Base-by-base conservation (phyloP, 176 grass and related monocot genomes). In the Lolium multiflorum region DNA sequence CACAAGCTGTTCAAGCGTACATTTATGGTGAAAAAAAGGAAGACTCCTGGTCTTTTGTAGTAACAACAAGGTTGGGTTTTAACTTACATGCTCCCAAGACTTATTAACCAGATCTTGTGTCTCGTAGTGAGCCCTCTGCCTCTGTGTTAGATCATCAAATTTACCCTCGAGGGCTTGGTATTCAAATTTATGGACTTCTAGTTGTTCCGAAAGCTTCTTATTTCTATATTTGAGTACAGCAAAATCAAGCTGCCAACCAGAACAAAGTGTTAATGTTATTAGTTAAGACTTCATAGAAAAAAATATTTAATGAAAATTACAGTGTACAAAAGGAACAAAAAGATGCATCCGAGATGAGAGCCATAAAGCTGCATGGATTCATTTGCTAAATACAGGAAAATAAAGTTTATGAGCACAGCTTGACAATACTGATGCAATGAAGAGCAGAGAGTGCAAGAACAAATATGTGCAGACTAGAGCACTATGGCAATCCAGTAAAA, bases 201-300 rank as follows among this genome's bases (percentile, higher is more conserved):
- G 58, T 87, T 99, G 92, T 80, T 96, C 94, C 67, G 46, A 52
- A 87, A 97, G 92, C 55, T 99, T 99, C 89, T 94, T 84, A 70
- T 99, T 99, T 92, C 88, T 97, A 83, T 93, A 99, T 88, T 94
- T 89, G 39, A 97, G 85, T 83, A 98, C 90, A 92, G 87, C 74
- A 84, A 93, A 90, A 91, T 91, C 92, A 79, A 96, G 90, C 90
- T 97, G 89, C 62, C 41, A 93, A 81, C 35, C 69, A 62, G 54
- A 76, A 44, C 12, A 3, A 41, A 77, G 18, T 5, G 25, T 69
- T 69, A 54, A 66, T 38, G 2, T 10, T 43, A 60, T 78, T 78
- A 81, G 51, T 79, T 79, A 76, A 38, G 61, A 48, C 58, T 80
- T 4, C 11, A 67, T 70, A 39, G 54, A 56, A 1, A 26, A 59